phyloP scores from a whole-genome alignment of 1,284 basidiomycete genomes.

The Heliocybe sulcata region DNA sequence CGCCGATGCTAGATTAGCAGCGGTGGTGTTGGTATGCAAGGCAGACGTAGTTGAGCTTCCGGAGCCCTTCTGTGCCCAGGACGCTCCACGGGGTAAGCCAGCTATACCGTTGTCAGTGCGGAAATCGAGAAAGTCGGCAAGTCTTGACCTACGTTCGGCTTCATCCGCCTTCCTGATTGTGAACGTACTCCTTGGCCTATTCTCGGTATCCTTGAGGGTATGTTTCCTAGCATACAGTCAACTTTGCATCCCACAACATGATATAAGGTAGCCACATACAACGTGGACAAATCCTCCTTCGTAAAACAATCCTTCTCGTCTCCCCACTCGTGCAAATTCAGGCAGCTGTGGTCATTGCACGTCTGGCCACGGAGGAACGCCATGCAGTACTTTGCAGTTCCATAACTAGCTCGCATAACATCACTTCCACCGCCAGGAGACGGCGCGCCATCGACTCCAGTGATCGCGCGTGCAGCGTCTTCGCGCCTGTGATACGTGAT shows the following conservation, averaged over 20 bases:
- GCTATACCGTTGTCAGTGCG: slow-evolving; percentile 16
- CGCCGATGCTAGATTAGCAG: slow-evolving; percentile 9
- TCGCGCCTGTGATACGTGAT: slow-evolving; percentile 94
- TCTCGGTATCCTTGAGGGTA: slow-evolving; percentile 81
- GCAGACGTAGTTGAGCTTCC: slow-evolving; percentile 13
- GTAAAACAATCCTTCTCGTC: slow-evolving; percentile 97
- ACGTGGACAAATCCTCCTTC: slow-evolving; percentile 84
- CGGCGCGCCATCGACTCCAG: slow-evolving; percentile 86
- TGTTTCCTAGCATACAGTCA: slow-evolving; percentile 56
- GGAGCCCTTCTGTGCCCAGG: slow-evolving; percentile 65
- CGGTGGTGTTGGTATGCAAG: slow-evolving; percentile 19
- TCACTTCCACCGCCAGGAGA: slow-evolving; percentile 77
- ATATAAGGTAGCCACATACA: slow-evolving; percentile 46
- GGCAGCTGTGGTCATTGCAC: slow-evolving; percentile 87
- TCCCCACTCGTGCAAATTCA: slow-evolving; percentile 96
- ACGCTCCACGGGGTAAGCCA: slow-evolving; percentile 75
- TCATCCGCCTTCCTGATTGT: slow-evolving; percentile 49
- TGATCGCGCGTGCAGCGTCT: slow-evolving; percentile 91
- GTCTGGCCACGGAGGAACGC: slow-evolving; percentile 83
- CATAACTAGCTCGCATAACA: slow-evolving; percentile 89
- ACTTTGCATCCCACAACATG: slow-evolving; percentile 7
- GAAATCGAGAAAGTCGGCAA: slow-evolving; percentile 15
- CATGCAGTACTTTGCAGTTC: slow-evolving; percentile 98
- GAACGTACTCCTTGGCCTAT: slow-evolving; percentile 38
- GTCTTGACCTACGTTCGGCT: slow-evolving; percentile 44